These are phyloP conservation scores for Plasmodium knowlesi DNA, from an alignment of 169 alveolate genomes.

Conservation along the genomic window DNA sequence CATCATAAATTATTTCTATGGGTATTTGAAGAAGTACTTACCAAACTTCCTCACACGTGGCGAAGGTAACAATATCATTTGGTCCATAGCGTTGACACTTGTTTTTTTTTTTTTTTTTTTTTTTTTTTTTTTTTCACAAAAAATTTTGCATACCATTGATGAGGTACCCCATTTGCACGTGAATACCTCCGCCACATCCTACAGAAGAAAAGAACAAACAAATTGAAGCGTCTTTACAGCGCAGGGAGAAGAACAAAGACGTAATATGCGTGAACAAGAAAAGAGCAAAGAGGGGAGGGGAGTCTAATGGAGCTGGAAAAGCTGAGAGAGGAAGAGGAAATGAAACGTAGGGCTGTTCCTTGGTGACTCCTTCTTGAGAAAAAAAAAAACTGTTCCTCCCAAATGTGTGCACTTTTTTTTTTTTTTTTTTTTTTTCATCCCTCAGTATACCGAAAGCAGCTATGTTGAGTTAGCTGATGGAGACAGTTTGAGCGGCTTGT, in stretches of 20 bases:
- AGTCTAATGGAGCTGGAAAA: neutral
- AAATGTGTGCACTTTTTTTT: neutral
- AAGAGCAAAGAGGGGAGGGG: neutral
- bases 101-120: neutral
- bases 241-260: conserved; percentile 29
- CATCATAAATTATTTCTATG: conserved; percentile 33
- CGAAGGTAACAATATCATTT: conserved; percentile 5
- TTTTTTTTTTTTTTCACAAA: neutral
- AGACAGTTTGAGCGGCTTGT: conserved; percentile 9
- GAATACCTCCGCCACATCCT: neutral
- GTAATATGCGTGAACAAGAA: conserved; percentile 1
- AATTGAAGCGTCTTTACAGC: conserved; percentile 21
- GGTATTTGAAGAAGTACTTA: conserved; percentile 37
- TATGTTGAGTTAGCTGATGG: conserved; percentile 18
- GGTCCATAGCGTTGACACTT: neutral
- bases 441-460: conserved; percentile 6
- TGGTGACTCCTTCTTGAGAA: neutral
- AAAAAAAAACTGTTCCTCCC: neutral
- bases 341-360: neutral
- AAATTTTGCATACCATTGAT: neutral
- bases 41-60: neutral
- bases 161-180: neutral
- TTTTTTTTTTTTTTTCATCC: neutral
- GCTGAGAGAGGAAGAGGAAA: neutral
- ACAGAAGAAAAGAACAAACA: conserved; percentile 4